phyloP scores from a whole-genome alignment of 129 eudicot genomes.

The Centella asiatica region DNA sequence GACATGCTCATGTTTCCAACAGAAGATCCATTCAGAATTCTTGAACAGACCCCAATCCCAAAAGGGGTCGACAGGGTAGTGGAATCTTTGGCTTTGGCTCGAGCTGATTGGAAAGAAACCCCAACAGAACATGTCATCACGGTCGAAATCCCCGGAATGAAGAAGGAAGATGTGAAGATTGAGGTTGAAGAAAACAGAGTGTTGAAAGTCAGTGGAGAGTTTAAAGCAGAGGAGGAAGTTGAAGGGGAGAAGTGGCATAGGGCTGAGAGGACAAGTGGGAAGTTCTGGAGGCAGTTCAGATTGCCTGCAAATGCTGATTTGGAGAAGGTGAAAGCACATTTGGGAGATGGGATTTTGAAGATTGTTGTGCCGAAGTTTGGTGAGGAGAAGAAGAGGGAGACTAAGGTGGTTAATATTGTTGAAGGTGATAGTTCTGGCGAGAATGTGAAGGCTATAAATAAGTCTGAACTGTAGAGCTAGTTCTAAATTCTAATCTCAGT shows the following conservation, averaged over 20 bases:
- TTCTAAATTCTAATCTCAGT: too few species aligned
- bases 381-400: slow-evolving; percentile 27
- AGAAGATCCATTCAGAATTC: slow-evolving; percentile 39
- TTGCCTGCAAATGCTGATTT: slow-evolving; percentile 40
- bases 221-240: slow-evolving; percentile 25
- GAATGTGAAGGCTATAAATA: slow-evolving; percentile 22
- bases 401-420: slow-evolving; percentile 28
- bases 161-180: slow-evolving; percentile 33
- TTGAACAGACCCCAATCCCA: slow-evolving; percentile 35
- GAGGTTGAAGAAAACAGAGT: slow-evolving; percentile 46
- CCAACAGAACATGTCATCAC: slow-evolving; percentile 26
- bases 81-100: slow-evolving; percentile 29
- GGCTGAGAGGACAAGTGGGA: slow-evolving; percentile 43
- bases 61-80: slow-evolving; percentile 20
- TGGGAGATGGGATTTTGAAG: slow-evolving; percentile 39
- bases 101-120: slow-evolving; percentile 52
- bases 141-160: slow-evolving; percentile 41
- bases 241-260: slow-evolving; percentile 46
- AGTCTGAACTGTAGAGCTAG: too few species aligned
- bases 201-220: slow-evolving; percentile 33
- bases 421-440: slow-evolving; percentile 13
- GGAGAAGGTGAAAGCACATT: slow-evolving; percentile 29
- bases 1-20: slow-evolving; percentile 27
- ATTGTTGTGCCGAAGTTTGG: slow-evolving; percentile 31
- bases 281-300: slow-evolving; percentile 47